Evolutionary conservation across 352 stramenopile species (phyloP).

Genomic region (Aphanomyces cochlioides): DNA sequence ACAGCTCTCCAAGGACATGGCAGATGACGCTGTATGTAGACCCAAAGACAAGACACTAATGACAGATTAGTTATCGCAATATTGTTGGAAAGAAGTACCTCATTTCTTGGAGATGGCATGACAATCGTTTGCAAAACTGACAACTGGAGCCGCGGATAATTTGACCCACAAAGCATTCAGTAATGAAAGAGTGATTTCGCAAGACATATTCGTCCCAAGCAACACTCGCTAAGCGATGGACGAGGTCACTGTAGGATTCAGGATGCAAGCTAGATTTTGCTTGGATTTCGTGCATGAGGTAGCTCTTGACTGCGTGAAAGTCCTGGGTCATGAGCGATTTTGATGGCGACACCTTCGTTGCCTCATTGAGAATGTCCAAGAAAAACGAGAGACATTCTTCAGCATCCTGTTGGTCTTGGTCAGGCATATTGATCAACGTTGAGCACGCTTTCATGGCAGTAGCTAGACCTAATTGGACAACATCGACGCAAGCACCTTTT

Average conservation of each 20-base stretch:
- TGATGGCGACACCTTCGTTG: conserved; percentile 35
- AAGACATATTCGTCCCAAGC: conserved; percentile 57
- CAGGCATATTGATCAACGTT: conserved; percentile 19
- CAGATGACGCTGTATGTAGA: conserved; percentile 40
- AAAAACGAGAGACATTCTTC: conserved; percentile 74
- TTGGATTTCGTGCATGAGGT: conserved; percentile 38
- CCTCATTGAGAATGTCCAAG: conserved; percentile 60
- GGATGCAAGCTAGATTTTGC: conserved; percentile 40
- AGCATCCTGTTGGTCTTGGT: conserved; percentile 77
- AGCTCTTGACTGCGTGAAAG: conserved; percentile 30
- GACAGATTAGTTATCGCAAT: neutral
- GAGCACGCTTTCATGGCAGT: neutral
- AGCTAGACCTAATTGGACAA: conserved; percentile 9
- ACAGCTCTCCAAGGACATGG: conserved; percentile 50
- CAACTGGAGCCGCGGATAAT: conserved; percentile 76
- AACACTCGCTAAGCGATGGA: conserved; percentile 55
- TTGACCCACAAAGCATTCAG: conserved; percentile 63
- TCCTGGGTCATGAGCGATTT: conserved; percentile 29
- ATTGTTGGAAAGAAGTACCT: conserved; percentile 13
- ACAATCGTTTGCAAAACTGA: conserved; percentile 64
- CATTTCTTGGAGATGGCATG: conserved; percentile 35
- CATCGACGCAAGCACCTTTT: conserved; percentile 2
- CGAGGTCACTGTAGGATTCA: conserved; percentile 3
- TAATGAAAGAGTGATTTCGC: conserved; percentile 63
- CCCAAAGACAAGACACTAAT: conserved; percentile 59